Evolutionary conservation across 768 basidiomycete genomes (phyloP).

Genomic region (Russula emetica): DNA sequence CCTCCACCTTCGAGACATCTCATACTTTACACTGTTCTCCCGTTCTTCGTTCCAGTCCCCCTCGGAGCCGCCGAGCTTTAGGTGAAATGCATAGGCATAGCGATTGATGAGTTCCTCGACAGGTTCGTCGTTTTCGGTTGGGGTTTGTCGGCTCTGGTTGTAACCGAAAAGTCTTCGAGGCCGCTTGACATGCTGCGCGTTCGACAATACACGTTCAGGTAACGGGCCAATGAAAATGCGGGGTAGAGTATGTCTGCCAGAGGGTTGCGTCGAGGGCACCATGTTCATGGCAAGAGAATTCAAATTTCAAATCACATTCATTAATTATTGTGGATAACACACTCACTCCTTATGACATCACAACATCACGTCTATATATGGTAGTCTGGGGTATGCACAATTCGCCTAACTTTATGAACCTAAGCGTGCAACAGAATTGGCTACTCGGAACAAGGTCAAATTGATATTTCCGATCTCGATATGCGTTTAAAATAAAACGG

Average conservation of each 20-base stretch:
- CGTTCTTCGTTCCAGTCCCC: conserved; percentile 64
- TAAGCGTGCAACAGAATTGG: not conserved
- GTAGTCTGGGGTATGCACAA: not conserved
- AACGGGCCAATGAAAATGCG: conserved; percentile 75
- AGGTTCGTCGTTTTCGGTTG: conserved; percentile 36
- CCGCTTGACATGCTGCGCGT: conserved; percentile 29
- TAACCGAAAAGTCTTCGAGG: conserved; percentile 27
- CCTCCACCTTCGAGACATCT: conserved; percentile 58
- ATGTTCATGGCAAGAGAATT: conserved; percentile 11
- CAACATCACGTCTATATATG: conserved; percentile 1
- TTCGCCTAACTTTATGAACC: no score
- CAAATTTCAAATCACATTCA: no score
- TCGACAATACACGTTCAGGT: conserved; percentile 55
- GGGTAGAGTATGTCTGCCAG: conserved; percentile 38
- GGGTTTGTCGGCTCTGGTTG: conserved; percentile 29
- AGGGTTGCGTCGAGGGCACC: conserved; percentile 2
- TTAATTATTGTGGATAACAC: not conserved
- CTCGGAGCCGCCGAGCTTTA: conserved; percentile 56
- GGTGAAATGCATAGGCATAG: conserved; percentile 61
- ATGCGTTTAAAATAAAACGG: not conserved
- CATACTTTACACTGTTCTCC: conserved; percentile 48
- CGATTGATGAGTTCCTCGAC: conserved; percentile 50
- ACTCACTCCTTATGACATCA: conserved; percentile 1
- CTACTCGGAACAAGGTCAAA: not conserved
- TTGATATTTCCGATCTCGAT: not conserved